Percentiles rank a stretch among this genome's conserved stretches.
Conservation (phyloP, 2,329 filamentous ascomycete species). For the Aspergillus glaucus region DNA sequence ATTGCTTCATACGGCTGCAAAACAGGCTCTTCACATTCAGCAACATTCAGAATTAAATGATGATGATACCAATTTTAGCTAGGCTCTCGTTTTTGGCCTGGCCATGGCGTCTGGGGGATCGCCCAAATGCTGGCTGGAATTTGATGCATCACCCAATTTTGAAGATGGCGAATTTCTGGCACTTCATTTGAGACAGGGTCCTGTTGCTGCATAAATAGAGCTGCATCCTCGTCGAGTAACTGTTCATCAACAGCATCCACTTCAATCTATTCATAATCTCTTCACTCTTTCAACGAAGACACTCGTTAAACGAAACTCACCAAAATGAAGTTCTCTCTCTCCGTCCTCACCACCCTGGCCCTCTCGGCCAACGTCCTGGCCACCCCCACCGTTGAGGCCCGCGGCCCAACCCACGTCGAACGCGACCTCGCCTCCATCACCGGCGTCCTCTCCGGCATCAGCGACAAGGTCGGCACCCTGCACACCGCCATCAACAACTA, state of each 20-base stretch:
- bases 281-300: neutral
- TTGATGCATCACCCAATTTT: neutral
- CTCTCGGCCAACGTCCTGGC: slow-evolving; percentile 17
- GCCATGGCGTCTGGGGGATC: neutral
- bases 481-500: slow-evolving; percentile 18
- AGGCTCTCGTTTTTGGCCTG: neutral
- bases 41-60: no score
- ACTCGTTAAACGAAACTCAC: neutral
- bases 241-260: neutral
- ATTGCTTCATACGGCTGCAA: neutral
- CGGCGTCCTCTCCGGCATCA: slow-evolving; percentile 16
- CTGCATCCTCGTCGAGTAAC: neutral
- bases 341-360: slow-evolving; percentile 17
- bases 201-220: neutral
- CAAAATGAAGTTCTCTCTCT: slow-evolving; percentile 17
- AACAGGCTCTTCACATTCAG: no score
- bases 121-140: neutral
- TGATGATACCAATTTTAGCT: no score
- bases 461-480: slow-evolving; percentile 13
- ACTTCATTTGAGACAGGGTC: neutral
- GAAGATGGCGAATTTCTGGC: neutral
- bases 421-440: slow-evolving; percentile 13
- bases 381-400: slow-evolving; percentile 13
- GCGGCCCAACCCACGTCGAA: slow-evolving; percentile 8
- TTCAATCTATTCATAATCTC: neutral